Conservation (phyloP, 495 filamentous ascomycete species). For the Penicillium cosmopolitanum region DNA sequence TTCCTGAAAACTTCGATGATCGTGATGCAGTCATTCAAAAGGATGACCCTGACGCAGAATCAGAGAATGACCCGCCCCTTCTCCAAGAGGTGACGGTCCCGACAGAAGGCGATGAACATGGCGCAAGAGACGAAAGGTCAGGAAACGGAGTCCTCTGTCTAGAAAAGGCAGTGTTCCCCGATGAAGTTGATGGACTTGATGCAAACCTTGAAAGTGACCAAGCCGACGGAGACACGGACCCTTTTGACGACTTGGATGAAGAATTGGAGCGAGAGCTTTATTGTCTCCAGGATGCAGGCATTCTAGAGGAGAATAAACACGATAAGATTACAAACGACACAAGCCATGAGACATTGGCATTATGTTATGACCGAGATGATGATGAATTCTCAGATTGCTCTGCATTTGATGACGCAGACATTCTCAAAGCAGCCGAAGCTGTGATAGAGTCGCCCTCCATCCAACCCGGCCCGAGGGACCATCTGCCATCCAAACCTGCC, state of each 20-base stretch:
- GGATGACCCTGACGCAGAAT: neutral
- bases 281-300: constrained; percentile 15
- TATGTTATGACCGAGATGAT: constrained; percentile 22
- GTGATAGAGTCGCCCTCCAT: constrained; percentile 12
- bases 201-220: neutral
- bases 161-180: neutral
- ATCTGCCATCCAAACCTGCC: neutral
- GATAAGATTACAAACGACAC: neutral
- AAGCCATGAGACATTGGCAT: neutral
- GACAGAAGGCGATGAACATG: neutral
- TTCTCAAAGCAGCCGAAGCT: constrained; percentile 33
- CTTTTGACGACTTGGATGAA: constrained; percentile 25
- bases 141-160: neutral
- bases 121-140: neutral
- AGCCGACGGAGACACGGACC: neutral
- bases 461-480: neutral
- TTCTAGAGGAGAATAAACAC: neutral
- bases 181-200: neutral
- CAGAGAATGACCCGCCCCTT: neutral
- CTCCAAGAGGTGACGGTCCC: neutral
- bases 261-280: constrained; percentile 22
- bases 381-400: constrained; percentile 51
- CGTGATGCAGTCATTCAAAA: neutral
- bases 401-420: constrained; percentile 40
- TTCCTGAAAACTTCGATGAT: constrained; percentile 1